Percentiles rank a stretch among this genome's conserved stretches.
Conservation (phyloP, 768 basidiomycete species). For the Botryobasidium botryosum region DNA sequence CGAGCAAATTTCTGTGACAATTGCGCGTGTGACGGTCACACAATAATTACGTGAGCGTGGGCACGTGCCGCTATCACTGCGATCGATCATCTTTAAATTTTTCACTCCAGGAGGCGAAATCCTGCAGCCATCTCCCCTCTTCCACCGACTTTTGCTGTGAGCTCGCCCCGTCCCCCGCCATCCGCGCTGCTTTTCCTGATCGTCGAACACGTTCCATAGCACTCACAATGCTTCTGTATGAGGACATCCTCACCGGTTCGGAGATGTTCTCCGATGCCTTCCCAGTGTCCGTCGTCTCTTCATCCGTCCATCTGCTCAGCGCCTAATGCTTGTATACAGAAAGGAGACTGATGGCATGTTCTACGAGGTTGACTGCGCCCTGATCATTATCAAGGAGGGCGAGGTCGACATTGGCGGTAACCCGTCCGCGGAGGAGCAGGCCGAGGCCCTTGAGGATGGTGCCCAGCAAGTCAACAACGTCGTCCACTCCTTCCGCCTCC, state of each 20-base stretch:
- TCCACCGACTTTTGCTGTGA: no score
- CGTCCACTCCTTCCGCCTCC: slow-evolving; percentile 80
- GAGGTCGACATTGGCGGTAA: slow-evolving; percentile 92
- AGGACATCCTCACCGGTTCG: slow-evolving; percentile 56
- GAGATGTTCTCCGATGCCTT: slow-evolving; percentile 95
- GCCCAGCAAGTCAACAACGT: slow-evolving; percentile 73
- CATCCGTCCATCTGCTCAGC: background rate
- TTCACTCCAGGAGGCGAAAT: no score
- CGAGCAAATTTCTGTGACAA: no score
- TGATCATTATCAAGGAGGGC: slow-evolving; percentile 54
- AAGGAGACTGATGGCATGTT: slow-evolving; percentile 63
- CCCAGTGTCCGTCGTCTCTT: slow-evolving; percentile 40
- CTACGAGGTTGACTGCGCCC: slow-evolving; percentile 71
- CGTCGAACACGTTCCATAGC: background rate
- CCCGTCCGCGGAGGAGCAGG: slow-evolving; percentile 75
- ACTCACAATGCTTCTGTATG: slow-evolving; percentile 50
- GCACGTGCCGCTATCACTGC: no score
- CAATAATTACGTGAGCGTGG: no score
- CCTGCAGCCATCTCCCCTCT: no score
- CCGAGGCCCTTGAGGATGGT: slow-evolving; percentile 69
- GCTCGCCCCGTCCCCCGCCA: no score
- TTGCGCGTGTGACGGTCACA: no score
- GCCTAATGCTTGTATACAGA: slow-evolving; percentile 24
- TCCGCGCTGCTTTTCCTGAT: no score
- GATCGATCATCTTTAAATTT: no score